Base-by-base conservation (phyloP, 106 monocot genomes). In the Narthecium ossifragum region DNA sequence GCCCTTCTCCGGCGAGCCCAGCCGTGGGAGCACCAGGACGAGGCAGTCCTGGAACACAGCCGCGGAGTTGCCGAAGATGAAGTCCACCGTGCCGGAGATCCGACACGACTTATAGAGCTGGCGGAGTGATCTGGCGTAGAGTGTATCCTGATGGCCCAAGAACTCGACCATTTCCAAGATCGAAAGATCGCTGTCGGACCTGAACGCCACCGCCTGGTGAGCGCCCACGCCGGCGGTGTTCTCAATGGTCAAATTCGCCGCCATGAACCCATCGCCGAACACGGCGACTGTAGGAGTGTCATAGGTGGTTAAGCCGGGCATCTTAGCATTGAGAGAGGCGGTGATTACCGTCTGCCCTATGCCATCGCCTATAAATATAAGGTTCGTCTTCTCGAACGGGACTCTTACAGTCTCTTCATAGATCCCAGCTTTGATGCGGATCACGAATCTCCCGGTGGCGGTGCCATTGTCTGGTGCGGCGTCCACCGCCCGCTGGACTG, bases 121-220 rank as follows among this genome's bases (percentile, higher is more conserved):
- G 31, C 94, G 76, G 57, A 90, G 75, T 8, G 89, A 83, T 27
- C 78, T 79, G 15, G 86, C 94, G 31, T 90, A 94, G 15, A 94
- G 80, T 1, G 93, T 94, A 57, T 94, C 93, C 67, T 94, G 93
- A 51, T 94, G 93, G 12, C 89, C 93, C 9, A 73, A 30, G 60
- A 94, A 85, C 61, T 94, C 94, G 14, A 94, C 89, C 18, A 56
- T 62, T 34, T 89, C 49, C 5, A 90, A 46, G 26, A 90, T 34
- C 1, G 94, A 90, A 26, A 53, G 62, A 52, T 94, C 89, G 28
- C 86, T 86, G 68, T 94, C 94, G 5, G 78, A 94, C 39, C 74
- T 73, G 70, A 90, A 90, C 0, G 94, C 94, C 36, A 94, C 90
- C 11, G 94, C 94, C 52, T 90, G 94, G 68, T 94, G 94, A 4